A percentile compares a stretch with the other conserved stretches of the same genome.
Conservation (phyloP, 257 asterid species). For the Osmanthus fragrans region DNA sequence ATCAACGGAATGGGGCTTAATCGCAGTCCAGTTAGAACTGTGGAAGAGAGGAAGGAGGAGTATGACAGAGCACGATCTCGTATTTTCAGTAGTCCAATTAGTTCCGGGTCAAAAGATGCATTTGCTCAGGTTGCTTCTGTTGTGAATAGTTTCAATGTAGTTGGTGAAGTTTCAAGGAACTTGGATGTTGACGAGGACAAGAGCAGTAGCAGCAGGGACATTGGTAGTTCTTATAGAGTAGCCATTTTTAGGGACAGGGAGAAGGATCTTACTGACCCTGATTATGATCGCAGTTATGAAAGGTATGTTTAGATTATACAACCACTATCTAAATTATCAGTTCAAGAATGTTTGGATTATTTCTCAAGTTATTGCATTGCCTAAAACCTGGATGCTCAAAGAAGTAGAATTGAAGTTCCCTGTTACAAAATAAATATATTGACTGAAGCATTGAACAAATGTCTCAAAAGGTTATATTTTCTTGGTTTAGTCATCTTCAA, state of each 20-base stretch:
- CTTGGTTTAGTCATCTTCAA: neutral
- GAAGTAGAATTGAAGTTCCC: neutral
- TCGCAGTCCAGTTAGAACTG: slow-evolving; percentile 58
- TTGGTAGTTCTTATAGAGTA: slow-evolving; percentile 61
- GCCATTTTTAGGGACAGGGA: slow-evolving; percentile 97
- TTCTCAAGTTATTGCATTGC: neutral
- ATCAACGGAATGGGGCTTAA: slow-evolving; percentile 51
- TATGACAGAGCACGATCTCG: slow-evolving; percentile 95
- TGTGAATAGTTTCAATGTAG: slow-evolving; percentile 37
- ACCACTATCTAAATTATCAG: neutral
- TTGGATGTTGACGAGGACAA: slow-evolving; percentile 50
- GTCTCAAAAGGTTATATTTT: neutral
- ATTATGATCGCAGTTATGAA: slow-evolving; percentile 88
- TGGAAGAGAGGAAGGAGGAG: slow-evolving; percentile 94
- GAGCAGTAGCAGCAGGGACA: slow-evolving; percentile 43
- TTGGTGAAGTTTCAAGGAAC: slow-evolving; percentile 55
- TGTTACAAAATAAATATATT: neutral
- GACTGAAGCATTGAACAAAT: neutral
- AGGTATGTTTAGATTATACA: slow-evolving; percentile 45
- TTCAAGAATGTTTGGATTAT: neutral
- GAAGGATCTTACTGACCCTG: slow-evolving; percentile 94
- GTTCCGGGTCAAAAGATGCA: slow-evolving; percentile 49
- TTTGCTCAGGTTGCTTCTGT: slow-evolving; percentile 43
- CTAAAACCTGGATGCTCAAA: neutral
- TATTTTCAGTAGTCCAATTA: slow-evolving; percentile 59